Evolutionary conservation across 305 asterid species (phyloP), one percentile per base, ranked within the genome.

Genomic region (Fraxinus angustifolia): DNA sequence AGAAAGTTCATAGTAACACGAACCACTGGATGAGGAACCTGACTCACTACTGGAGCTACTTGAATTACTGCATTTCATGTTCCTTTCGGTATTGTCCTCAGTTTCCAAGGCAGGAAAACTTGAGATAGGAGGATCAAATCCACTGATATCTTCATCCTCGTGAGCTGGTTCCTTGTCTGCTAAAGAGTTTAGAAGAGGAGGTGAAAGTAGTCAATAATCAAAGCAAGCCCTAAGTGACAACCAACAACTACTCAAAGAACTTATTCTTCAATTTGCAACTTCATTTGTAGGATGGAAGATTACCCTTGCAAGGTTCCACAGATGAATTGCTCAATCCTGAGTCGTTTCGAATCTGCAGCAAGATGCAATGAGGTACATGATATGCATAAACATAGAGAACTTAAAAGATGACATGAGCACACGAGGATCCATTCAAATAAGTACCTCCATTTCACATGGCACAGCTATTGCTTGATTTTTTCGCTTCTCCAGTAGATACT

Each of bases 21-120:
- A 79, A 92, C 93, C 89, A 80, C 87, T 45, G 70, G 89, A 90
- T 81, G 89, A 90, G 78, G 92, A 86, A 84, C 91, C 92, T 58
- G 97, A 91, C 42, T 84, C 93, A 77, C 93, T 77, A 77, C 90
- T 87, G 73, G 95, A 92, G 87, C 91, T 86, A 83, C 91, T 88
- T 80, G 96, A 88, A 84, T 88, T 88, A 79, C 85, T 80, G 87
- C 89, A 82, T 78, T 87, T 90, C 83, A 86, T 86, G 79, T 86
- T 90, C 83, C 84, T 83, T 77, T 45, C 86, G 21, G 84, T 77
- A 79, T 82, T 80, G 65, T 89, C 87, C 84, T 84, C 91, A 74
- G 82, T 87, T 79, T 85, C 88, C 68, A 88, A 71, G 21, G 92
- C 87, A 40, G 93, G 83, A 75, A 86, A 89, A 83, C 90, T 89